Evolutionary conservation across 2,329 filamentous ascomycete genomes (phyloP), one percentile per base, ranked within the genome.

Genomic region (Botryotinia narcissicola): DNA sequence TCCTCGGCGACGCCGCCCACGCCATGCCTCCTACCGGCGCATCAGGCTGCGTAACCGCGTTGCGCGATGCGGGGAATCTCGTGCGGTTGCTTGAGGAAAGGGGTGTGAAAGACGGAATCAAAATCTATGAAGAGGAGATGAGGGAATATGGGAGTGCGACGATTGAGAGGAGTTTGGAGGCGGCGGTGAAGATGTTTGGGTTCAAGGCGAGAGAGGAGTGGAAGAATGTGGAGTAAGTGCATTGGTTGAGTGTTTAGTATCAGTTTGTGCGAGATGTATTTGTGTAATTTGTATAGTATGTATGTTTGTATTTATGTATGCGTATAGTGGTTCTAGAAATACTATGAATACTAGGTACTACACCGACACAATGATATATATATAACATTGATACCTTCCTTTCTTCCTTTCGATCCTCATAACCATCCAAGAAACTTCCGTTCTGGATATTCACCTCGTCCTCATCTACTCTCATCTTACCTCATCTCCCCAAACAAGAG

Each of bases 111-210:
- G 64, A 68, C 16, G 64, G 64, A 4, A 10, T 68, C 9, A 22
- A 9, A 18, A 35, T 14, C 1, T 51, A 51, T 57, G 44, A 51
- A n/a, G 40, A 42, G 46, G n/a, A n/a, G 35, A 35, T 68, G 64
- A 48, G 46, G 51, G 44, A 54, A 35, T 68, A 68, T 40, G 66
- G 25, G 18, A 54, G 48, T 22, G 46, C 5, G 66, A 22, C 25
- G 25, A 64, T 64, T 44, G 61, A 46, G 48, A 64, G 14, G 61
- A 64, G 61, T 32, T 46, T 64, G 10, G 61, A 64, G 10, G 61
- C 40, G 1, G 61, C 37, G 6, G 25, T 64, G 18, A 10, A 44
- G 18, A 46, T 46, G 25, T 64, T 64, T 64, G 61, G 37, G 10
- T 64, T 64, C 22, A 64, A 44, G 20, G 20, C 59, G 59, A 40